Percentiles rank a stretch among this genome's conserved stretches.
Evolutionary conservation across 1,284 basidiomycete genomes (phyloP).

Genomic region (Sutorius eximius): DNA sequence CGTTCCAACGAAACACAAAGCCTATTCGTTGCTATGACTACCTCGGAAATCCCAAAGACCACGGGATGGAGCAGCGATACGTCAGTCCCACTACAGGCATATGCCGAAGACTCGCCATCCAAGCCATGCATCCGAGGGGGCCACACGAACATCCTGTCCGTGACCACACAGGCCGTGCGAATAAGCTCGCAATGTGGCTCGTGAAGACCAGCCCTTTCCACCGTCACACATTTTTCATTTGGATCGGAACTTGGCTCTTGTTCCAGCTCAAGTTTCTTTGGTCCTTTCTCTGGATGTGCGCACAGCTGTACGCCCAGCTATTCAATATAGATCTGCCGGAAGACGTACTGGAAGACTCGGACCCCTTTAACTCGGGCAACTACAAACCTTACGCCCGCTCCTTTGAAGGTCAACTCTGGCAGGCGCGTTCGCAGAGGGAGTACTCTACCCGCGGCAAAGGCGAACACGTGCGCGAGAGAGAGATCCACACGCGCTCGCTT

Average conservation of each 20-base stretch:
- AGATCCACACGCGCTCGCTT: slow-evolving; percentile 12
- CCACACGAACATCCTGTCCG: slow-evolving; percentile 5
- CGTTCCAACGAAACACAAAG: too few species aligned
- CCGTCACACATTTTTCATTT: background rate
- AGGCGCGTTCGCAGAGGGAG: slow-evolving; percentile 19
- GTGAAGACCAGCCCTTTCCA: slow-evolving; percentile 2
- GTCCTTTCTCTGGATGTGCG: background rate
- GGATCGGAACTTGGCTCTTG: slow-evolving; percentile 6
- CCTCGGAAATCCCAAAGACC: slow-evolving; percentile 1
- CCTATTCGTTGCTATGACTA: slow-evolving; percentile 4
- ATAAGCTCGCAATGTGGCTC: slow-evolving; percentile 22
- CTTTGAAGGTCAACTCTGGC: slow-evolving; percentile 18
- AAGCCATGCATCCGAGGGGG: slow-evolving; percentile 7
- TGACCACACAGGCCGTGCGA: slow-evolving; percentile 2
- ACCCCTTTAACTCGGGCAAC: slow-evolving; percentile 5
- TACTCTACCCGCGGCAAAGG: slow-evolving; percentile 5
- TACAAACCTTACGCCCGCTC: slow-evolving; percentile 14
- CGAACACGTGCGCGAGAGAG: background rate
- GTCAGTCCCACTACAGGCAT: slow-evolving; percentile 20
- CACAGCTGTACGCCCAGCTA: background rate
- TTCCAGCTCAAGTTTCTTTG: slow-evolving; percentile 6
- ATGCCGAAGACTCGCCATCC: slow-evolving; percentile 16
- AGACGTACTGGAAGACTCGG: background rate
- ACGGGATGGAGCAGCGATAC: slow-evolving; percentile 19
- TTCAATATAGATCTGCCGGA: background rate